Evolutionary conservation across 208 protist species (phyloP), one percentile per base, ranked within the genome.

Genomic region (Phytomonas sp.): DNA sequence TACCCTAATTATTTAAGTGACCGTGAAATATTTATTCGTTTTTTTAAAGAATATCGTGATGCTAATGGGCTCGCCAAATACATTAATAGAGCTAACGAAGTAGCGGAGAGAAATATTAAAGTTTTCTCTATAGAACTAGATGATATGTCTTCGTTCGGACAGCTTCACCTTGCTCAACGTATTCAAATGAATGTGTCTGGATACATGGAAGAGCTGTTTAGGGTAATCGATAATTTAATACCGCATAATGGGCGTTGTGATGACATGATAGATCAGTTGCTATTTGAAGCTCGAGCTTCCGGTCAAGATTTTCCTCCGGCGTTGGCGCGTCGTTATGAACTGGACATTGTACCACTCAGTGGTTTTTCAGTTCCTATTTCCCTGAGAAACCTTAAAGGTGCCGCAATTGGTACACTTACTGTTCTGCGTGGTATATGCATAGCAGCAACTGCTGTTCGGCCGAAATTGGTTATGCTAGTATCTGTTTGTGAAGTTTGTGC

Each of bases 401-500:
- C 78, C 5, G 73, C 70, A 17, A 92, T 96, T 53, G 92, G 92
- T 51, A 94, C 80, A 0, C 81, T 96, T 31, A 85, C 83, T 28
- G 83, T 93, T 36, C 73, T 96, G 28, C 79, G 88, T 17, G 92
- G 92, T 62, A 92, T 96, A 66, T 94, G 87, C 76, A 91, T 96
- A 76, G 86, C 92, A 43, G 87, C 89, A 23, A 94, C 88, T 53
- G 87, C 89, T 15, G 82, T 93, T 66, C 82, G 88, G n/a, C 92
- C 92, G 6, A 93, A 91, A 66, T 66, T 96, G 28, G 66, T 81
- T 2, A 87, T 96, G 79, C 75, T 92, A 13, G 90, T 92, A 34
- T 96, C 87, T 13, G 84, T 96, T 4, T 96, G 92, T 73, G 92
- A 96, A 67, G 83, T 93, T 11, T 96, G 92, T 68, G 86, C 89